Percentiles rank a stretch among this genome's conserved stretches.
Conservation (phyloP, 1,139 yeast genomes). For the Pneumocystis sp. region DNA sequence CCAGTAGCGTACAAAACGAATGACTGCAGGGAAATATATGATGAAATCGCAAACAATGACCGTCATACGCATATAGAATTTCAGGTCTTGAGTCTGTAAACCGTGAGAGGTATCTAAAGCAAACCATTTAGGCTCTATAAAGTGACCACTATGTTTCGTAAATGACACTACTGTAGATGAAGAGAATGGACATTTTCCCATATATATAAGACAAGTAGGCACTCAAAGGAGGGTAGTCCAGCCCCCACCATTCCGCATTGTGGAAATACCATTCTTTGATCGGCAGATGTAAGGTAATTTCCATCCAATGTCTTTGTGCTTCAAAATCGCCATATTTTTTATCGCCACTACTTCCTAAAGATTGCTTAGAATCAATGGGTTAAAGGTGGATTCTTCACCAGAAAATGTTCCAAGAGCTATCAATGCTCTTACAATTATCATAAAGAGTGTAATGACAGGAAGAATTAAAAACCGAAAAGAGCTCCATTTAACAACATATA, state of each 20-base stretch:
- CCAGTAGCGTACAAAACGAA: constrained; percentile 34
- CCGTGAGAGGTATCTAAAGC: constrained; percentile 61
- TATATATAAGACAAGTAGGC: constrained; percentile 78
- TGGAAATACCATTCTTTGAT: constrained; percentile 70
- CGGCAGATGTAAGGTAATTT: constrained; percentile 66
- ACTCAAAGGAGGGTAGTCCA: constrained; percentile 93
- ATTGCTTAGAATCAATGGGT: background rate
- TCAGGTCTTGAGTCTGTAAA: constrained; percentile 46
- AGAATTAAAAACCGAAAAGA: constrained; percentile 5
- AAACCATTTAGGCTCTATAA: constrained; percentile 61
- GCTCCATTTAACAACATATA: background rate
- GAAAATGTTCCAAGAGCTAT: constrained; percentile 83
- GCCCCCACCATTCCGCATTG: constrained; percentile 87
- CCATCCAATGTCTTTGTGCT: constrained; percentile 98
- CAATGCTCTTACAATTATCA: constrained; percentile 64
- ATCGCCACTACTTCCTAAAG: constrained; percentile 27
- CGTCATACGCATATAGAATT: constrained; percentile 71
- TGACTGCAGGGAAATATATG: constrained; percentile 65
- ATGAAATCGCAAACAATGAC: constrained; percentile 61
- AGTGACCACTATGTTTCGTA: constrained; percentile 30
- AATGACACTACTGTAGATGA: background rate
- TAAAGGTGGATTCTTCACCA: constrained; percentile 31
- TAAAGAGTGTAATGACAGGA: constrained; percentile 49
- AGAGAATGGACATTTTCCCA: constrained; percentile 37
- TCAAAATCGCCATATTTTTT: constrained; percentile 94